These are phyloP conservation scores for Leishmania braziliensis DNA, from an alignment of 208 protist species.

Conservation along the genomic window DNA sequence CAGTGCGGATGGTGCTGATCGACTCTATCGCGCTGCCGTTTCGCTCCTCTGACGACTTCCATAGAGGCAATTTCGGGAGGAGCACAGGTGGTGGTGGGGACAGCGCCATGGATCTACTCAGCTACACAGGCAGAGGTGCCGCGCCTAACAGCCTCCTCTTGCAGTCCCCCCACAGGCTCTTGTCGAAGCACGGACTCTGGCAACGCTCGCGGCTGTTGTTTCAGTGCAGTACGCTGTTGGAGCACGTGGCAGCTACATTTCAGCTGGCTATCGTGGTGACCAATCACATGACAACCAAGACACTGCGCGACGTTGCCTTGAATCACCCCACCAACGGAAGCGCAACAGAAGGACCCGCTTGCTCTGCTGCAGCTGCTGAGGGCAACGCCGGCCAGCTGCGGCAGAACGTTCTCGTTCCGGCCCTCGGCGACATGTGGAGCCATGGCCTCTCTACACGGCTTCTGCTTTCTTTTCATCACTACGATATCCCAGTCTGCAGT, in stretches of 20 bases:
- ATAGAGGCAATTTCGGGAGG: neutral
- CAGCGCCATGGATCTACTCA: neutral
- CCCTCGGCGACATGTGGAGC: conserved; percentile 77
- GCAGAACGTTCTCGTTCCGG: conserved; percentile 50
- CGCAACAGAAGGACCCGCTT: neutral
- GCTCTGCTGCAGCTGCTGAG: neutral
- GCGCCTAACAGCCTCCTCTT: neutral
- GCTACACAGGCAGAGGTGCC: too few species aligned
- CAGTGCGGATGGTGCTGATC: conserved; percentile 72
- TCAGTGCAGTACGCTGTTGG: conserved; percentile 58
- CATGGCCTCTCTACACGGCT: conserved; percentile 56
- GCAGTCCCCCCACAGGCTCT: neutral
- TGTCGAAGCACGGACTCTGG: conserved; percentile 28
- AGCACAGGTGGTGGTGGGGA: neutral
- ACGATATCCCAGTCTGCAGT: conserved; percentile 22
- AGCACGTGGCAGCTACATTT: conserved; percentile 39
- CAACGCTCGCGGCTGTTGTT: conserved; percentile 65
- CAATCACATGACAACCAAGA: conserved; percentile 87
- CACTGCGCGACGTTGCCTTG: neutral
- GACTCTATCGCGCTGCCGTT: conserved; percentile 92
- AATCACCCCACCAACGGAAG: neutral
- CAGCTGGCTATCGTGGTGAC: conserved; percentile 71
- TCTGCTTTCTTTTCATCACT: conserved; percentile 72
- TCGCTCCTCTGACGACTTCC: conserved; percentile 29
- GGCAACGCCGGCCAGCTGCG: neutral